Base-by-base conservation (phyloP, 805 yeast species). In the Nakazawaea ambrosiae region DNA sequence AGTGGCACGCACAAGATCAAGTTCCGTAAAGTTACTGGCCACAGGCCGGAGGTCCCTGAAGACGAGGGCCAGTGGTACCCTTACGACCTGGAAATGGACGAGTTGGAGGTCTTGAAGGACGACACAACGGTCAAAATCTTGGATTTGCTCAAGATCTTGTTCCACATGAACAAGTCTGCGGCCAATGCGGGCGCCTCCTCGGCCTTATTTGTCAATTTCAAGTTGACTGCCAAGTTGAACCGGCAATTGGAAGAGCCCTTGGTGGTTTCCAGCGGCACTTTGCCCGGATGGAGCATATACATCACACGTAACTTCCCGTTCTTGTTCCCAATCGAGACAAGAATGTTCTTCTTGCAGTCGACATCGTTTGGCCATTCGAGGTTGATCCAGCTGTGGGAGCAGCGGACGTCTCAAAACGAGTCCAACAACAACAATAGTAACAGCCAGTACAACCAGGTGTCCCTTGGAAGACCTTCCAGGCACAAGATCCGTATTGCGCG, bases 321-420 rank as follows among this genome's bases (percentile, higher is more conserved):
- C 48, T 51, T 90, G 31, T 86, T 86, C 51, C 96, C 97, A 0
- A 61, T 90, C 31, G 92, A 81, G 35, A 75, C 92, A 0, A 69
- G 97, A 41, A 66, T 83, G 30, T 72, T 78, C 45, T 87, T 85
- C 49, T 58, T 90, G 39, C 90, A 84, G 47, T 78, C 89, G 6
- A 86, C 96, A 0, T 88, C 97, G 0, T 89, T 84, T 62, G 97
- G 97, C 0, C 81, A 85, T 53, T 82, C 94, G 1, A 68, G 97
- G 40, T 61, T 86, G 33, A 80, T 90, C 40, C 81, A 81, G 42
- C 67, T 76, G 31, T 87, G 96, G 96, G 82, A 76, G 48, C 51
- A 61, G 4, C 65, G 73, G 41, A 64, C 68, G 8, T 69, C 62
- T 24, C 63, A 66, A 18, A 57, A 57, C 20, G 37, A 30, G 6